phyloP scores from a whole-genome alignment of 2,329 filamentous ascomycete species.

The Chaetoscypha palmicola region DNA sequence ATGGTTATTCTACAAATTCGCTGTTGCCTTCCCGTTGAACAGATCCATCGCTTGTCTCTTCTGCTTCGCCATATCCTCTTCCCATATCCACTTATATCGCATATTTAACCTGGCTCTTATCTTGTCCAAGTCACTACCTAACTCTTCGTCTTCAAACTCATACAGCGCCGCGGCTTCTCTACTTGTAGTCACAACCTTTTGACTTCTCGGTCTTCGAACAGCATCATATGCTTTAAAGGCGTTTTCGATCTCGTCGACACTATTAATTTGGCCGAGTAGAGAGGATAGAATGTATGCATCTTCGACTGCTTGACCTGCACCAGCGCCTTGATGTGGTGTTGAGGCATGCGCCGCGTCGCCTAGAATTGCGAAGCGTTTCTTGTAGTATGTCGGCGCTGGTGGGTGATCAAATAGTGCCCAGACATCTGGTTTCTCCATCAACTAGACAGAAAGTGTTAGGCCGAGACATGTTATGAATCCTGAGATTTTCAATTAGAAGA shows the following conservation, averaged over 20 bases:
- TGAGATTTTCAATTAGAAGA: not conserved
- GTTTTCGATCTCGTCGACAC: constrained; percentile 32
- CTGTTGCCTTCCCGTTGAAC: constrained; percentile 17
- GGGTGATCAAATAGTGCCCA: constrained; percentile 44
- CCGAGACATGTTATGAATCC: too few relatives aligned
- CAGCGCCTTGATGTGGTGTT: constrained; percentile 53
- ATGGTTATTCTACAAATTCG: constrained; percentile 6
- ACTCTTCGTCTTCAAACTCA: constrained; percentile 37
- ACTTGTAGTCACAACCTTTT: constrained; percentile 28
- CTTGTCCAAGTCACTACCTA: constrained; percentile 32
- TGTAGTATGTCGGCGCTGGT: constrained; percentile 36
- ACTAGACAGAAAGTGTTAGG: too few relatives aligned
- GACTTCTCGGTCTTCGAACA: constrained; percentile 35
- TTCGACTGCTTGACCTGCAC: constrained; percentile 51
- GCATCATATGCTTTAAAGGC: constrained; percentile 47
- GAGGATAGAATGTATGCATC: constrained; percentile 40
- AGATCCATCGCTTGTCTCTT: constrained; percentile 34
- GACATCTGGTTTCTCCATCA: constrained; percentile 40
- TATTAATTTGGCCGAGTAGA: constrained; percentile 38
- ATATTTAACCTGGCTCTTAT: constrained; percentile 33
- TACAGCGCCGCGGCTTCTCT: constrained; percentile 32
- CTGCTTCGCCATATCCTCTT: constrained; percentile 30
- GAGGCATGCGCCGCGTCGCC: constrained; percentile 59
- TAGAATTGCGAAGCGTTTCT: constrained; percentile 41
- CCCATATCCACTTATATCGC: constrained; percentile 34